Percentiles rank a stretch among this genome's conserved stretches.
Evolutionary conservation across 345 rosid genomes (phyloP).

Genomic region (Acer campestre): DNA sequence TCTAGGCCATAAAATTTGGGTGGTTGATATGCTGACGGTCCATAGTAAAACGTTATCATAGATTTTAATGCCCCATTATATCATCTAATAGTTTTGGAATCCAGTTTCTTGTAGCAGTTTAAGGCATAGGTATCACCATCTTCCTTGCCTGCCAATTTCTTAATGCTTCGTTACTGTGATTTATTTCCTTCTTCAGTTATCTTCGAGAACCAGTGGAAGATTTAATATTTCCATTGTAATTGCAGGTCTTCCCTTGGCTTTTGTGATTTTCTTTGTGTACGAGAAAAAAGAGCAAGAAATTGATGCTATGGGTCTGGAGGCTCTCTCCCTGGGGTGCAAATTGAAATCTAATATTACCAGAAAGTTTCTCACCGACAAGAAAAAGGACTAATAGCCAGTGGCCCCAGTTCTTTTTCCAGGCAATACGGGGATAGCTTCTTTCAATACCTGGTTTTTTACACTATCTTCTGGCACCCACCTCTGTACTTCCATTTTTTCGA

Average conservation of each 20-base stretch:
- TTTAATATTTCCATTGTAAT: neutral
- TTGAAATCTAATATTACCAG: conserved; percentile 44
- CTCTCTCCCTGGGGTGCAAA: conserved; percentile 46
- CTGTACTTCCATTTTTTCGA: neutral
- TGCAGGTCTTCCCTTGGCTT: conserved; percentile 70
- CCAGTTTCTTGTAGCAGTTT: neutral
- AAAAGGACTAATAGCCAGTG: conserved; percentile 39
- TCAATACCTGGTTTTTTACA: neutral
- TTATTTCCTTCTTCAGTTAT: conserved; percentile 6
- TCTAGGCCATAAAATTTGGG: neutral
- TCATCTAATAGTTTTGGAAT: neutral
- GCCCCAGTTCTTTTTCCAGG: too few relatives aligned
- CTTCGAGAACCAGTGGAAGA: neutral
- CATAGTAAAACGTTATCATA: neutral
- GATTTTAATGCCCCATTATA: neutral
- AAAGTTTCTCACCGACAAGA: conserved; percentile 43
- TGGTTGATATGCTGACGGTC: neutral
- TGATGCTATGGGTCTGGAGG: conserved; percentile 46
- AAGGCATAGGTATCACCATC: neutral
- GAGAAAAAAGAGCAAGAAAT: conserved; percentile 74
- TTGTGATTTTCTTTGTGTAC: conserved; percentile 51
- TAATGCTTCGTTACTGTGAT: neutral
- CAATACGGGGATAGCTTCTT: neutral
- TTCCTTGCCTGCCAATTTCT: conserved; percentile 1
- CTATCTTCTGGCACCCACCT: neutral